Conservation (phyloP, 345 rosid species). For the Murraya koenigii region DNA sequence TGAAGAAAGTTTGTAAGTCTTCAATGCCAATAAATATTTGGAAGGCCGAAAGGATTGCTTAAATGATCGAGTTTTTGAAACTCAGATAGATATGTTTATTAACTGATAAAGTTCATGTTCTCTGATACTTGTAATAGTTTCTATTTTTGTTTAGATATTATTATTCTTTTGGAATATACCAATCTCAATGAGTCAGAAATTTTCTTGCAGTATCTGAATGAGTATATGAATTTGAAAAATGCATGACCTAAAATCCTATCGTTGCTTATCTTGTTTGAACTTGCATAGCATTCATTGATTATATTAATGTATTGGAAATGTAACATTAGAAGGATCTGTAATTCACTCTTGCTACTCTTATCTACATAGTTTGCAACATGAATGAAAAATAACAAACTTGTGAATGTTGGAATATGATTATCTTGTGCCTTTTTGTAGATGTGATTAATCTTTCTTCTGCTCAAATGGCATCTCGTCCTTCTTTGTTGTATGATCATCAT, state of each 20-base stretch:
- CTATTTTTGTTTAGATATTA: too few relatives aligned
- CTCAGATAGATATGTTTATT: too few relatives aligned
- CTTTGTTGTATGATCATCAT: slow-evolving; percentile 25
- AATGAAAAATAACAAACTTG: background rate
- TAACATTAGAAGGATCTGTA: background rate
- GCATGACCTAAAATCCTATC: background rate
- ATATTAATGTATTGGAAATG: background rate
- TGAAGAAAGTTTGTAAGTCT: background rate
- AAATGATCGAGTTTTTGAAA: too few relatives aligned
- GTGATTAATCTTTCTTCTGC: slow-evolving; percentile 9
- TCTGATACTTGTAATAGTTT: too few relatives aligned
- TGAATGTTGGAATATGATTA: background rate
- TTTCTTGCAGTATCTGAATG: too few relatives aligned
- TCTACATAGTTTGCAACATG: background rate
- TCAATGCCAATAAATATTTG: too few relatives aligned
- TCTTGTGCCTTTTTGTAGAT: slow-evolving; percentile 10
- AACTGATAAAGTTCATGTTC: too few relatives aligned
- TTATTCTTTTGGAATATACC: too few relatives aligned
- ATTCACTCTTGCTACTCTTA: background rate
- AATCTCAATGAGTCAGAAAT: too few relatives aligned
- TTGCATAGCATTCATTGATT: background rate
- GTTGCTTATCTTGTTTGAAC: background rate
- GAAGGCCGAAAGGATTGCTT: too few relatives aligned
- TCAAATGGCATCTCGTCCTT: slow-evolving; percentile 3
- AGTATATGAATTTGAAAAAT: too few relatives aligned